phyloP scores from a whole-genome alignment of 208 protist species.

The Phytomonas sp. region DNA sequence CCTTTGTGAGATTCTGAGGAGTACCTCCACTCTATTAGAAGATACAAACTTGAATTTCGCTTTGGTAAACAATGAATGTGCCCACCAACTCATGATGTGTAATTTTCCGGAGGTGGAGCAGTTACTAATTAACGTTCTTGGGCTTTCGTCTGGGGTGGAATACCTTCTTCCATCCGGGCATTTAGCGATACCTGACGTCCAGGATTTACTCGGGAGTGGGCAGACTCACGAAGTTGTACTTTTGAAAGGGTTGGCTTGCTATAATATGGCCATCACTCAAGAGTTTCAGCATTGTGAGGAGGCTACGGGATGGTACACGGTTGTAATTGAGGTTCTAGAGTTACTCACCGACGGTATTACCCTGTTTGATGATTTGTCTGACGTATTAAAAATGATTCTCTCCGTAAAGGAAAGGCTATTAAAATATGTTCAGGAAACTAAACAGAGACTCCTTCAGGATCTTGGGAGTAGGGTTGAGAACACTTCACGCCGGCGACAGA shows the following conservation, averaged over 20 bases:
- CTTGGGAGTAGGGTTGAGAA: background rate
- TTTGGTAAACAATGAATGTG: background rate
- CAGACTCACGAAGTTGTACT: background rate
- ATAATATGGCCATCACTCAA: background rate
- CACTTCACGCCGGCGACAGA: background rate
- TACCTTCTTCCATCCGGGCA: background rate
- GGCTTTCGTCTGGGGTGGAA: background rate
- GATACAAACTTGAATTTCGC: background rate
- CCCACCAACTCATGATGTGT: background rate
- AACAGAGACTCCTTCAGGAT: background rate
- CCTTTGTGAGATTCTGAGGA: background rate
- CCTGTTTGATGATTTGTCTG: background rate
- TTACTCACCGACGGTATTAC: background rate
- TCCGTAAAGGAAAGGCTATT: background rate
- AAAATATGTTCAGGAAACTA: background rate
- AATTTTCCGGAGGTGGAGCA: background rate
- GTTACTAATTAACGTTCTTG: background rate
- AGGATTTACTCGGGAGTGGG: background rate
- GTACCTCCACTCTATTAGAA: background rate
- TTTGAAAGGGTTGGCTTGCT: background rate
- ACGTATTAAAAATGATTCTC: background rate
- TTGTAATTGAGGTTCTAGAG: background rate
- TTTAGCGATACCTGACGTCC: background rate
- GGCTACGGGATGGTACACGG: background rate
- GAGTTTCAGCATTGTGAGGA: background rate